Evolutionary conservation across 2,329 filamentous ascomycete species (phyloP).

Genomic region (Sphaerostilbella broomeana): DNA sequence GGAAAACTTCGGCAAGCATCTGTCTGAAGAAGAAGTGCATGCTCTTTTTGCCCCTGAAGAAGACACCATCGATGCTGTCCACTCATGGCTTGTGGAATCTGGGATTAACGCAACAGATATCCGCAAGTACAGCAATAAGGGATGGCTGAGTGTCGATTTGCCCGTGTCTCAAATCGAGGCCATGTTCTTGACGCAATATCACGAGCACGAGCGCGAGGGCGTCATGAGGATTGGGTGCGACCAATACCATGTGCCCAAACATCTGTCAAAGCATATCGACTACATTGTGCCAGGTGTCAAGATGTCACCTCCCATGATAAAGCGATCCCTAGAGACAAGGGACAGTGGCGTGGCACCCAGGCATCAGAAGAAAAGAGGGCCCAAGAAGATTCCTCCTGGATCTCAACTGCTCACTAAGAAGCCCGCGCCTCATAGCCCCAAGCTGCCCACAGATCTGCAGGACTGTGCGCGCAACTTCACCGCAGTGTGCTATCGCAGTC

Average conservation of each 20-base stretch:
- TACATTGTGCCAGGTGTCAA: slow-evolving; percentile 44
- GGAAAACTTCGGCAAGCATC: slow-evolving; percentile 39
- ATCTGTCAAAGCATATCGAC: slow-evolving; percentile 36
- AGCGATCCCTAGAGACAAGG: slow-evolving; percentile 5
- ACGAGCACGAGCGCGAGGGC: slow-evolving; percentile 13
- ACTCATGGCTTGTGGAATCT: slow-evolving; percentile 43
- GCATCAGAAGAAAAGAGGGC: slow-evolving; percentile 4
- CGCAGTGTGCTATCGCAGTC: slow-evolving; percentile 45
- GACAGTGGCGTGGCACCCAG: background rate
- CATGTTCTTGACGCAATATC: slow-evolving; percentile 12
- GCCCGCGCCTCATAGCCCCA: slow-evolving; percentile 3
- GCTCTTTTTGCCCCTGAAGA: slow-evolving; percentile 34
- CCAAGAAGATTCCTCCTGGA: slow-evolving; percentile 7
- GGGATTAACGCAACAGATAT: slow-evolving; percentile 44
- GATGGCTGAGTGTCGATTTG: slow-evolving; percentile 28
- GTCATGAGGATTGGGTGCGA: slow-evolving; percentile 25
- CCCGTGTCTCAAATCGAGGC: slow-evolving; percentile 12
- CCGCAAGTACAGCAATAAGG: slow-evolving; percentile 41
- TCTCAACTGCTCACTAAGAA: background rate
- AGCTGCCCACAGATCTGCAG: slow-evolving; percentile 7
- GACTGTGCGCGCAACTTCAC: slow-evolving; percentile 49
- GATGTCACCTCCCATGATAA: slow-evolving; percentile 21
- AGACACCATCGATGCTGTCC: slow-evolving; percentile 43
- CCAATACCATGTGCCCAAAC: slow-evolving; percentile 32
- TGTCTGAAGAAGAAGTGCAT: slow-evolving; percentile 35